Evolutionary conservation across 768 basidiomycete species (phyloP), one percentile per base, ranked within the genome.

Genomic region (Amanita subjunquillea): DNA sequence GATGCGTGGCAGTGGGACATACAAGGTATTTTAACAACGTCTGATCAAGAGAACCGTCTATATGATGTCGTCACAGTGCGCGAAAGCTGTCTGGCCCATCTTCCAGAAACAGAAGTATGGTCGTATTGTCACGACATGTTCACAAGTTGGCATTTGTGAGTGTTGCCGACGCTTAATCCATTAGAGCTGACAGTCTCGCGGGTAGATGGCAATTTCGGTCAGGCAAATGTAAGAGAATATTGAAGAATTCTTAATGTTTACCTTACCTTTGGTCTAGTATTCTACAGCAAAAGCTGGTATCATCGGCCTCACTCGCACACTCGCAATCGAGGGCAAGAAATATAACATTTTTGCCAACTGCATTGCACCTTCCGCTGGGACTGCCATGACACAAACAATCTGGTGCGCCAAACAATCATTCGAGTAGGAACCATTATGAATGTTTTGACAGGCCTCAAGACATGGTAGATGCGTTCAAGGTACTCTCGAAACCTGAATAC

Each of bases 91-190:
- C 23, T 99, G 96, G 96, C 92, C 94, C 0, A 72, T 91, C 59
- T 97, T 99, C 80, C 87, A 88, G 67, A 87, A 92, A 70, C 95
- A 98, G 65, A 92, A 91, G 68, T 96, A 84, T 63, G 96, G 96
- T 27, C 83, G 96, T 41, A 93, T 99, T 61, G 79, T 98, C 49
- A 95, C 89, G 29, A 97, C 93, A n/a, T 79, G 82, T 55, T 97
- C 93, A 2, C 84, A 85, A 63, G 91, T 91, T 47, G 95, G 94
- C 54, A 83, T 98, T 50, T 92, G 91, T 93, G 61, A 61, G 89
- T 76, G 39, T 43, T 13, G 12, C 29, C 46, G 36, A 20, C 13
- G 2, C 29, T 8, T 17, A 23, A 17, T 6, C 40, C 36, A 50
- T 17, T 4, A 10, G 13, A 34, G 34, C 13, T 15, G 45, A 47